Evolutionary conservation across 371 early-diverging fungal genomes (phyloP).

Genomic region (Haplosporangium sp.): DNA sequence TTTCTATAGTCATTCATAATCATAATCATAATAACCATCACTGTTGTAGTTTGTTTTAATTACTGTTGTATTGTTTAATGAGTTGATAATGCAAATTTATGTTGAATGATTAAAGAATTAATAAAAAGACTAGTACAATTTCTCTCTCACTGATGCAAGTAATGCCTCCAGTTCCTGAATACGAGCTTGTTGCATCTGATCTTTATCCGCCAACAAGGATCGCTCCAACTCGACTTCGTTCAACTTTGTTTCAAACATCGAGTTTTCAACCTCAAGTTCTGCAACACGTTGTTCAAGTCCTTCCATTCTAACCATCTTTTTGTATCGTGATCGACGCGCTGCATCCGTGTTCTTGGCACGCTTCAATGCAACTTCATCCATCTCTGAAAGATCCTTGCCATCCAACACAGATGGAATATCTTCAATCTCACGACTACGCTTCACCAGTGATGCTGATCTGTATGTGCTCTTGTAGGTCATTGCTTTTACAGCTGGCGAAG

Average conservation of each 20-base stretch:
- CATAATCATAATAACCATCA: neutral
- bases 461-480: constrained; percentile 50
- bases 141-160: constrained; percentile 22
- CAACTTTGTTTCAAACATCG: constrained; percentile 69
- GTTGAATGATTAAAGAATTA: neutral
- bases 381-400: constrained; percentile 46
- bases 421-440: constrained; percentile 42
- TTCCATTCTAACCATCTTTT: constrained; percentile 89
- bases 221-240: constrained; percentile 54
- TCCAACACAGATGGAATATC: constrained; percentile 50
- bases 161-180: constrained; percentile 44
- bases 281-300: constrained; percentile 83
- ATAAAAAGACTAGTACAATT: constrained; percentile 25
- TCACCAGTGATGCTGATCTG: constrained; percentile 34
- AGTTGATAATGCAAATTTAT: too few relatives aligned
- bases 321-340: constrained; percentile 91
- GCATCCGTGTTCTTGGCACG: constrained; percentile 95
- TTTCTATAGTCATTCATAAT: neutral
- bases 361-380: constrained; percentile 78
- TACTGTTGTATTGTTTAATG: neutral
- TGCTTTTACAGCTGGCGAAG: constrained; percentile 19
- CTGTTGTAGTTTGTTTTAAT: neutral
- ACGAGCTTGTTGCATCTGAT: constrained; percentile 45
- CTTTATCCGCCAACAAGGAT: constrained; percentile 52
- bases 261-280: constrained; percentile 86